Evolutionary conservation across 306 rosid genomes (phyloP), one percentile per base, ranked within the genome.

Genomic region (Begonia loranthoides): DNA sequence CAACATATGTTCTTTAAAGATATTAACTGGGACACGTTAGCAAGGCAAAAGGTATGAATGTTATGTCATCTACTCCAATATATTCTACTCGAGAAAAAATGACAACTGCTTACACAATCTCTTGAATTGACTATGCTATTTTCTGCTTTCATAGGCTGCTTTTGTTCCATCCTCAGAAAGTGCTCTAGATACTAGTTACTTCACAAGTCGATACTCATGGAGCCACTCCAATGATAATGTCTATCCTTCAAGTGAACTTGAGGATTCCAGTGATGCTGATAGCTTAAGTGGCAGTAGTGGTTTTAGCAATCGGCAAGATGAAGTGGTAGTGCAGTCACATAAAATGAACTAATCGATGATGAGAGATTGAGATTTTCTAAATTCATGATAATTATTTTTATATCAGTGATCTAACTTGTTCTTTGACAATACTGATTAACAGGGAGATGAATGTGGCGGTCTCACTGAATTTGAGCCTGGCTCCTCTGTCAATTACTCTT

Each of bases 11-110:
- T 86, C 79, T 92, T 86, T 71, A 92, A 92, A 78, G 86, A 92
- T 73, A 76, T 86, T 59, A 92, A 86, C 78, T 92, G 99, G 99
- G 96, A 86, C 64, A 92, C 99, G 13, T 95, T 92, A 59, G 96
- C 99, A 59, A 69, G 96, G 65, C 99, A 92, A 80, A 92, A 92
- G 85, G 99, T 89, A 62, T 17, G 69, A 54, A 9, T 10, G 45
- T 16, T 28, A 28, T 28, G 36, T 8, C 36, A 4, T 5, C 36
- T 5, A 28, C 36, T 28, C 36, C 36, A 28, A 28, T 28, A 28
- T 28, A 28, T 28, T 28, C 6, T 28, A 28, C 36, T 28, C 1
- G 36, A 28, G 36, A 28, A 28, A 28, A 28, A 28, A 28, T 28
- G 1, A 28, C 36, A 28, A 28, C 36, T 28, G 36, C 36, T 28